Conservation (phyloP, 768 basidiomycete genomes). For the Boletus pseudo-olivaceus region DNA sequence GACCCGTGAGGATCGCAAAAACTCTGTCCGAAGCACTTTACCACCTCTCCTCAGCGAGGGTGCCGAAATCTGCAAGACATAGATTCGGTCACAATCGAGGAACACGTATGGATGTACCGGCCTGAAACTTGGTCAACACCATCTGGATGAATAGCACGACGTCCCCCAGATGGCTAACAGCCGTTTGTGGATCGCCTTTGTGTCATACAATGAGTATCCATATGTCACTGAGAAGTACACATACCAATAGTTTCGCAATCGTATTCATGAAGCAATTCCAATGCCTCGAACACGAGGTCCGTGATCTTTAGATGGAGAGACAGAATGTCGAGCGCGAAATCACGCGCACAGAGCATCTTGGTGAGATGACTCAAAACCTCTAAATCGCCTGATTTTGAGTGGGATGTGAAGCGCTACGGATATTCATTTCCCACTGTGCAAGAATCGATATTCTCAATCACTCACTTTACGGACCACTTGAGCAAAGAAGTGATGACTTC, state of each 20-base stretch:
- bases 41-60: conserved; percentile 45
- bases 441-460: neutral
- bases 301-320: conserved; percentile 64
- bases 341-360: conserved; percentile 57
- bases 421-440: neutral
- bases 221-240: conserved; percentile 23
- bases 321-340: conserved; percentile 61
- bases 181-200: conserved; percentile 80
- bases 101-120: conserved; percentile 24
- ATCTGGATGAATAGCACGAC: conserved; percentile 75
- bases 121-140: conserved; percentile 62
- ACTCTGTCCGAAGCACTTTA: conserved; percentile 46
- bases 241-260: conserved; percentile 79
- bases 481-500: conserved; percentile 57
- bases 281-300: conserved; percentile 59
- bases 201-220: neutral
- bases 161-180: conserved; percentile 72
- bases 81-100: neutral
- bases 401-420: conserved; percentile 54
- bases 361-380: conserved; percentile 71
- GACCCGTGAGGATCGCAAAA: conserved; percentile 47
- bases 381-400: conserved; percentile 53
- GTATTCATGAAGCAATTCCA: conserved; percentile 64
- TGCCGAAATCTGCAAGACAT: conserved; percentile 44
- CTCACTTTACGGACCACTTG: conserved; percentile 55